These are phyloP conservation scores for Nakaseomyces kungkrabaensis DNA, from an alignment of 1,139 yeast genomes.

Conservation along the genomic window DNA sequence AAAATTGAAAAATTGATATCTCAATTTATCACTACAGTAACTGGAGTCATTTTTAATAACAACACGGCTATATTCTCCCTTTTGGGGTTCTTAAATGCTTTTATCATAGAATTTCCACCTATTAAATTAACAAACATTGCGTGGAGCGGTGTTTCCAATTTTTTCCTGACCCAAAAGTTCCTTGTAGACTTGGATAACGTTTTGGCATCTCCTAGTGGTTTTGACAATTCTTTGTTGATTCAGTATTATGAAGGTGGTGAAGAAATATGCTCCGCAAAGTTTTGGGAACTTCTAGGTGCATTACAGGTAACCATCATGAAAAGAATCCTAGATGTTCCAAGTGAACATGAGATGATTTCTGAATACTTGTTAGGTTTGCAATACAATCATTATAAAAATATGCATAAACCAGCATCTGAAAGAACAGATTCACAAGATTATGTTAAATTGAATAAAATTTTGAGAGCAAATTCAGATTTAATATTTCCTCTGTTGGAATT, in stretches of 20 bases:
- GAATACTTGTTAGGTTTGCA: constrained; percentile 16
- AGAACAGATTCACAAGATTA: constrained; percentile 1
- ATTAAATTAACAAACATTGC: constrained; percentile 16
- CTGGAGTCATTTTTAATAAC: constrained; percentile 12
- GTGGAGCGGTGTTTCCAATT: constrained; percentile 13
- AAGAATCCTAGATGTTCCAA: constrained; percentile 9
- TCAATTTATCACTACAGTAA: constrained; percentile 24
- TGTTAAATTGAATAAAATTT: constrained; percentile 3
- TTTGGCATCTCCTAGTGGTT: constrained; percentile 16
- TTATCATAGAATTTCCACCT: constrained; percentile 14
- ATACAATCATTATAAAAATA: constrained; percentile 9
- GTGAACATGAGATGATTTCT: constrained; percentile 5
- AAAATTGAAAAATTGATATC: constrained; percentile 19
- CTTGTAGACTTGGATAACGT: constrained; percentile 16
- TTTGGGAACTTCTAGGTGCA: constrained; percentile 17
- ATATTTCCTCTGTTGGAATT: constrained; percentile 12
- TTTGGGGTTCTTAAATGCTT: constrained; percentile 25
- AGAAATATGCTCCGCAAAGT: constrained; percentile 22
- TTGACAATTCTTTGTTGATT: constrained; percentile 24
- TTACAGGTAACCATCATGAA: constrained; percentile 18
- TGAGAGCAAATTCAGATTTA: constrained; percentile 8
- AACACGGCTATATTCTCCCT: constrained; percentile 25
- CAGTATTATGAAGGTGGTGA: constrained; percentile 23
- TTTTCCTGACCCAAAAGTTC: constrained; percentile 16
- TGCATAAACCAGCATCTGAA: constrained; percentile 1